A percentile compares a stretch with the other conserved stretches of the same genome.
phyloP scores from a whole-genome alignment of 345 rosid species.

The Microcos paniculata region DNA sequence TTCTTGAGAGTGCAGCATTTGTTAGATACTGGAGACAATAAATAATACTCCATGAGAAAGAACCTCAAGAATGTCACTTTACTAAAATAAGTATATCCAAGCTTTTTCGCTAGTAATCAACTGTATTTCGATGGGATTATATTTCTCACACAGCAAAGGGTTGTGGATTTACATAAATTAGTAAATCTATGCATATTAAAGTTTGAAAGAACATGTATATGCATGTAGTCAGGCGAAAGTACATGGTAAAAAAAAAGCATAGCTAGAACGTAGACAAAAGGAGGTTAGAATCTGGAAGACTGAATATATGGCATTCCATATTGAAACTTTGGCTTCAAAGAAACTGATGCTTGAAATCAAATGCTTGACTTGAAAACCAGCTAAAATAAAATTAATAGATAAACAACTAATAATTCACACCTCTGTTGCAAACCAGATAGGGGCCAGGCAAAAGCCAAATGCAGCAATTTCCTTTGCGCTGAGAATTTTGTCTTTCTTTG shows the following conservation, averaged over 20 bases:
- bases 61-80: neutral
- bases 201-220: neutral
- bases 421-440: conserved; percentile 52
- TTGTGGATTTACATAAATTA: neutral
- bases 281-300: neutral
- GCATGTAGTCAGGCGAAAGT: neutral
- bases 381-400: neutral
- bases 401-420: conserved; percentile 19
- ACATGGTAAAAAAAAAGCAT: too few relatives aligned
- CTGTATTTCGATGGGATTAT: neutral
- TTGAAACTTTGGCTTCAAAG: neutral
- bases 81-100: neutral
- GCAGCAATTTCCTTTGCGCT: conserved; percentile 8
- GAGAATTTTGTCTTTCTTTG: neutral
- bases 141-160: neutral
- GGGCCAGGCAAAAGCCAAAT: conserved; percentile 16
- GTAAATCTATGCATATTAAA: neutral
- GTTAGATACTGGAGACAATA: conserved; percentile 37
- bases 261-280: neutral
- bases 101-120: neutral
- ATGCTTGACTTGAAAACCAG: neutral
- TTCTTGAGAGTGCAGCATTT: conserved; percentile 48
- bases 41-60: neutral
- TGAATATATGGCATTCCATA: neutral
- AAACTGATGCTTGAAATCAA: neutral